Conservation (phyloP, 2,329 filamentous ascomycete genomes). For the Simplicillium aogashimaense region DNA sequence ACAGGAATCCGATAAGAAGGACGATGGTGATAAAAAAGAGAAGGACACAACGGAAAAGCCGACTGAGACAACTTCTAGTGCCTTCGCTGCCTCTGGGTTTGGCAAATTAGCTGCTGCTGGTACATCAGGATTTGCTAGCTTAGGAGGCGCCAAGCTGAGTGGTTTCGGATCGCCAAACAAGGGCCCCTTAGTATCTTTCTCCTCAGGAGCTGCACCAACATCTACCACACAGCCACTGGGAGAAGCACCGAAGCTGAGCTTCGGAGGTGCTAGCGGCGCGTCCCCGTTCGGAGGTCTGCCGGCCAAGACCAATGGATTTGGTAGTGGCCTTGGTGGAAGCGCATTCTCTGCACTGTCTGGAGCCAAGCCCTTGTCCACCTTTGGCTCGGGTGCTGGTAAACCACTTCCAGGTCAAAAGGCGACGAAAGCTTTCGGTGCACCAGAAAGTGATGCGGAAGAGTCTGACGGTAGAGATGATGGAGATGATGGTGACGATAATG, state of each 20-base stretch:
- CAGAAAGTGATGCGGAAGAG: constrained; percentile 54
- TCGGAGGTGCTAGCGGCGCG: constrained; percentile 27
- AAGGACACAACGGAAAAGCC: neutral
- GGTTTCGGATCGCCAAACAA: constrained; percentile 38
- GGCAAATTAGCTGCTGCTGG: constrained; percentile 53
- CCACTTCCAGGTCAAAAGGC: constrained; percentile 47
- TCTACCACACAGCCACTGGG: constrained; percentile 16
- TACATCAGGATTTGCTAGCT: constrained; percentile 53
- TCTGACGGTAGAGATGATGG: constrained; percentile 25
- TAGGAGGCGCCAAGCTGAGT: constrained; percentile 38
- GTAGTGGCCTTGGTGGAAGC: constrained; percentile 25
- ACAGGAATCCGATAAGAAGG: constrained; percentile 3
- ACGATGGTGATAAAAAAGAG: constrained; percentile 2
- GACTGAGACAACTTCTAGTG: constrained; percentile 33
- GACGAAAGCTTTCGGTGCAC: constrained; percentile 67
- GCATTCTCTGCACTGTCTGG: constrained; percentile 35
- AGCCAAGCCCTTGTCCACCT: constrained; percentile 48
- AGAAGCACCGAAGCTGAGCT: constrained; percentile 36
- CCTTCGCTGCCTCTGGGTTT: constrained; percentile 61
- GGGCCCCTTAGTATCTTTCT: constrained; percentile 21
- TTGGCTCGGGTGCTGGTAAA: constrained; percentile 46
- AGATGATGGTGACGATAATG: constrained; percentile 27
- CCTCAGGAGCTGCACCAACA: constrained; percentile 15
- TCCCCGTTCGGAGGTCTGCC: constrained; percentile 39
- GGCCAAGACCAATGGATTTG: constrained; percentile 37